Evolutionary conservation across 176 grass and related monocot genomes (phyloP).

Genomic region (Zizania latifolia): DNA sequence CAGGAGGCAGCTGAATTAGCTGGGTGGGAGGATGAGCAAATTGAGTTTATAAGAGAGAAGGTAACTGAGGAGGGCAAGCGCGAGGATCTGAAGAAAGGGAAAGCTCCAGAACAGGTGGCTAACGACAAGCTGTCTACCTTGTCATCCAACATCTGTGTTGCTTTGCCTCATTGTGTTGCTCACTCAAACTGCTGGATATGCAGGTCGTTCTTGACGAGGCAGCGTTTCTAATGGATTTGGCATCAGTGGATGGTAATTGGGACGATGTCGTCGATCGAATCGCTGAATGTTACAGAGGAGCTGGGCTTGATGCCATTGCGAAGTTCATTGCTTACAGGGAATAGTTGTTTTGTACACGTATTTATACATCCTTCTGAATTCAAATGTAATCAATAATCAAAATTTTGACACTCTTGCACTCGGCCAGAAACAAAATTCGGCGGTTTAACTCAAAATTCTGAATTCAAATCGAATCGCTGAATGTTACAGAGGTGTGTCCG

Average conservation of each 20-base stretch:
- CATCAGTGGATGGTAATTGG: constrained; percentile 74
- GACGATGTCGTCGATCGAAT: constrained; percentile 67
- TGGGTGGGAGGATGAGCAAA: constrained; percentile 96
- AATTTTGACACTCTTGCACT: background rate
- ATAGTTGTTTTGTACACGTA: constrained; percentile 7
- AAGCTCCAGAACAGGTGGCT: constrained; percentile 76
- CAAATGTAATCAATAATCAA: background rate
- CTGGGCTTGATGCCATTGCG: constrained; percentile 69
- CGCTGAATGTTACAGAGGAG: constrained; percentile 69
- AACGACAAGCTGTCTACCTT: background rate
- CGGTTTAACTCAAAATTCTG: background rate
- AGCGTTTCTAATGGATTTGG: constrained; percentile 88
- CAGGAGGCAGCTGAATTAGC: constrained; percentile 94
- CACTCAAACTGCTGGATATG: background rate
- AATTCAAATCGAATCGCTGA: no score
- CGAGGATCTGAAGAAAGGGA: constrained; percentile 91
- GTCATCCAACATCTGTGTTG: background rate
- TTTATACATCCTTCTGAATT: background rate
- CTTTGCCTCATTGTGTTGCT: background rate
- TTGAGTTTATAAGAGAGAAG: constrained; percentile 90
- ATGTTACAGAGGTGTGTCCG: background rate
- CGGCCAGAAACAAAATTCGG: background rate
- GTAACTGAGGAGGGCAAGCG: constrained; percentile 70
- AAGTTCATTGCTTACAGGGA: constrained; percentile 72
- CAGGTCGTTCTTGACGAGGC: constrained; percentile 90